A percentile compares a stretch with the other conserved stretches of the same genome.
phyloP scores from a whole-genome alignment of 768 basidiomycete genomes.

The Lactifluus piperatus region DNA sequence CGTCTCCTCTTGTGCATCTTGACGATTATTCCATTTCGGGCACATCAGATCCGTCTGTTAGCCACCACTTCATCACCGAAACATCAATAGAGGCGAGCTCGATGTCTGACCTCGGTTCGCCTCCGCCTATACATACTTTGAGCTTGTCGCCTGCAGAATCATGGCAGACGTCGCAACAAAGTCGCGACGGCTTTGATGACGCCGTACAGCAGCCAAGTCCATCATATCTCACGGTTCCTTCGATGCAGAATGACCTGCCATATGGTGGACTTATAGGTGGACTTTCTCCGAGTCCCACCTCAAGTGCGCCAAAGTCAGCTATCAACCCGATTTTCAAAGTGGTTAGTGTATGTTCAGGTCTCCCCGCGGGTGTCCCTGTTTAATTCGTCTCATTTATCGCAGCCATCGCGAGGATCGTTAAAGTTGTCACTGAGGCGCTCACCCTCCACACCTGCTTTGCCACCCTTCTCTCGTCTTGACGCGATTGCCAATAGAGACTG shows the following conservation, averaged over 20 bases:
- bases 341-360: conserved; percentile 40
- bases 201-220: conserved; percentile 20
- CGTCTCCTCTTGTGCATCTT: conserved; percentile 65
- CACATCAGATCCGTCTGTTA: conserved; percentile 69
- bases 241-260: conserved; percentile 21
- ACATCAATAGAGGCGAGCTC: conserved; percentile 56
- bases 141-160: conserved; percentile 57
- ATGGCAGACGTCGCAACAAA: conserved; percentile 23
- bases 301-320: conserved; percentile 48
- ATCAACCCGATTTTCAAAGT: conserved; percentile 90
- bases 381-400: conserved; percentile 19
- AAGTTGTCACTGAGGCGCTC: conserved; percentile 22
- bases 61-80: conserved; percentile 64
- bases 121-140: conserved; percentile 67
- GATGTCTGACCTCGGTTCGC: conserved; percentile 59
- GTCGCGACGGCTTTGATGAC: conserved; percentile 20
- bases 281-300: conserved; percentile 52
- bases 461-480: conserved; percentile 74
- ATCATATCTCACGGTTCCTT: conserved; percentile 22
- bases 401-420: conserved; percentile 49
- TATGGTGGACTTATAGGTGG: conserved; percentile 39
- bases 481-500: conserved; percentile 75
- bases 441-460: conserved; percentile 44
- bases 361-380: background rate
- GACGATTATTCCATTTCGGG: conserved; percentile 63